These are phyloP conservation scores for Beauveria sp. DNA, from an alignment of 2,329 filamentous ascomycete species.

Conservation along the genomic window DNA sequence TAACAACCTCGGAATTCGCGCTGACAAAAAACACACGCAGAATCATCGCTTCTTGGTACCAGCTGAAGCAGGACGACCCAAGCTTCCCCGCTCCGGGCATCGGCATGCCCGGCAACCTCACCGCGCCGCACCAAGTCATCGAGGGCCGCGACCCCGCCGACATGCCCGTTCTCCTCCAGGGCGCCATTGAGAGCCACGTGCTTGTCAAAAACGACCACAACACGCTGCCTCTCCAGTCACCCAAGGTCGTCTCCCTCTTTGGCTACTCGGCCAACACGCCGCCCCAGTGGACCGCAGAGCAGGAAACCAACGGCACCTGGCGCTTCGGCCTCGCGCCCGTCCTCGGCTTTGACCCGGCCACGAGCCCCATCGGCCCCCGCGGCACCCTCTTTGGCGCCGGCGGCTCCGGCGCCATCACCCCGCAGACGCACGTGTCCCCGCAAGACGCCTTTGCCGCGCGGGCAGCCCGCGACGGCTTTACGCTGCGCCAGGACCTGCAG, in stretches of 20 bases:
- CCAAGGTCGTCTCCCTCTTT: conserved; percentile 49
- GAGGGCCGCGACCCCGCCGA: conserved; percentile 44
- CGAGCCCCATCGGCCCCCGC: conserved; percentile 37
- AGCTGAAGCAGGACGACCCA: conserved; percentile 42
- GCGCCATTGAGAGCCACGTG: conserved; percentile 56
- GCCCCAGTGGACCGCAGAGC: conserved; percentile 32
- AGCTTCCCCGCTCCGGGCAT: conserved; percentile 38
- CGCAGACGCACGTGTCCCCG: conserved; percentile 42
- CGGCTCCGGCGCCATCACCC: conserved; percentile 40
- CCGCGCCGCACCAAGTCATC: conserved; percentile 43
- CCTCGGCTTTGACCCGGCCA: conserved; percentile 23
- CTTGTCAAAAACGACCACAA: conserved; percentile 53
- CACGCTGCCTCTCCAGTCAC: conserved; percentile 45
- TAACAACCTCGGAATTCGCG: background rate
- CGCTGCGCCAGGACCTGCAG: conserved; percentile 52
- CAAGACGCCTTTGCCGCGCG: conserved; percentile 46
- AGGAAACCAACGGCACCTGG: conserved; percentile 21
- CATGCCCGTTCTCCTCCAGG: conserved; percentile 36
- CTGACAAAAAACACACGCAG: conserved; percentile 14
- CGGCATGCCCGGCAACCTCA: conserved; percentile 44
- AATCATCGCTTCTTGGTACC: conserved; percentile 48
- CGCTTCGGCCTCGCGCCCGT: conserved; percentile 34
- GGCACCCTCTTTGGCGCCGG: conserved; percentile 32
- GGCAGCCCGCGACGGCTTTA: conserved; percentile 47
- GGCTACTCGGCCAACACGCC: conserved; percentile 50